Base-by-base conservation (phyloP, 306 rosid genomes). In the Glycine soja region DNA sequence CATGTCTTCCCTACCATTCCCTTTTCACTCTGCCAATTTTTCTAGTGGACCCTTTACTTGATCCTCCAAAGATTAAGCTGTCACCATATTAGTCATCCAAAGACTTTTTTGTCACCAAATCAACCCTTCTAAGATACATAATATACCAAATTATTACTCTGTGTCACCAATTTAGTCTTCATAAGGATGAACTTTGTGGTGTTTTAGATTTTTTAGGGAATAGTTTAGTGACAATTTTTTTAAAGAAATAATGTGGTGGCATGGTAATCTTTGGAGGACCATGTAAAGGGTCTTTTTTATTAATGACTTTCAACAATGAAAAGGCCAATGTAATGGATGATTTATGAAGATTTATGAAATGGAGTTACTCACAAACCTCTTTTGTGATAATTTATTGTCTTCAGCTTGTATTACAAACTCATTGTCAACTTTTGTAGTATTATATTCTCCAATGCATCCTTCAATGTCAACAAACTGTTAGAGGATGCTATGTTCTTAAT, bases 241-340 rank as follows among this genome's bases (percentile, higher is more conserved):
- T 18, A 7, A 57, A 6, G 56, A 19, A 16, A 16, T 57, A 30
- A 14, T 45, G 7, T 30, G 3, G 12, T 3, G 50, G 50, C 12
- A 57, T 38, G 16, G 16, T 54, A 56, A 54, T 19, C 12, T 47
- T 70, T 13, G 53, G 43, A 69, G 63, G 24, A 47, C 61, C 42
- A 34, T 1, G 36, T 68, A 56, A 42, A 79, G 43, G 77, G 12
- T 79, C 10, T 46, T 11, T 24, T 14, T 70, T 3, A 57, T 53
- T 45, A 12, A 54, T 13, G n/a, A 63, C 12, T 34, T 56, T 73
- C 76, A 72, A 54, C 57, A 9, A 56, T 32, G 34, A 78, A 64
- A 19, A 2, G 12, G 16, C 3, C 75, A 53, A 32, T 52, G 50
- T 10, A 14, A 57, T 36, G 75, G 70, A 77, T 38, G 13, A 70